These are phyloP conservation scores for Suhomyces atakaporum DNA, from an alignment of 1,139 yeast species.

Conservation along the genomic window DNA sequence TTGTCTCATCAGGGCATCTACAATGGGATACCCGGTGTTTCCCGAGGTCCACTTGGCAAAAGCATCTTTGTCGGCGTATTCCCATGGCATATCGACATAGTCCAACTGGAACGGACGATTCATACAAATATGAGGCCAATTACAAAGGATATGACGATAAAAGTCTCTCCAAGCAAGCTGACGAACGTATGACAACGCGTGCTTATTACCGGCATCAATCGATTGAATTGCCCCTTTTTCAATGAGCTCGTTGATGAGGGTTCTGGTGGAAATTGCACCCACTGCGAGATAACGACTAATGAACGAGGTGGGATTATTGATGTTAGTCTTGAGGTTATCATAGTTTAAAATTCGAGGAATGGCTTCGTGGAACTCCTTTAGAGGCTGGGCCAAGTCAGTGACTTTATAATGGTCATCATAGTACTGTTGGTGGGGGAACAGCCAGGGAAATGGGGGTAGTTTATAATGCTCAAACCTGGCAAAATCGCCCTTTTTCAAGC, in stretches of 20 bases:
- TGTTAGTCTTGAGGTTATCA: slow-evolving; percentile 18
- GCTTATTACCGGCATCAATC: slow-evolving; percentile 30
- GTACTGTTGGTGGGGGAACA: slow-evolving; percentile 12
- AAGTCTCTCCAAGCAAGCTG: slow-evolving; percentile 63
- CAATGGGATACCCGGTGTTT: slow-evolving; percentile 54
- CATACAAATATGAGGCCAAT: slow-evolving; percentile 56
- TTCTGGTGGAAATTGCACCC: slow-evolving; percentile 49
- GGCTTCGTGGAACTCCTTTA: slow-evolving; percentile 22
- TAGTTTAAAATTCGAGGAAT: slow-evolving; percentile 10
- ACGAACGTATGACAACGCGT: slow-evolving; percentile 32
- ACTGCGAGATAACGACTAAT: slow-evolving; percentile 48
- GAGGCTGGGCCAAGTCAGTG: slow-evolving; percentile 40
- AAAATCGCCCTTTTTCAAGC: slow-evolving; percentile 15
- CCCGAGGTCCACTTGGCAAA: slow-evolving; percentile 55
- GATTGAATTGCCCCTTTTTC: slow-evolving; percentile 8
- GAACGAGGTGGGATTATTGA: slow-evolving; percentile 9
- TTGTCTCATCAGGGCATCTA: slow-evolving; percentile 60
- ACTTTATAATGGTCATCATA: slow-evolving; percentile 31
- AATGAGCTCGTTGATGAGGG: slow-evolving; percentile 31
- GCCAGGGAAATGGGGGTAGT: slow-evolving; percentile 10
- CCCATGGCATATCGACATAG: slow-evolving; percentile 43
- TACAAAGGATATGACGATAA: slow-evolving; percentile 48
- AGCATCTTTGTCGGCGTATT: slow-evolving; percentile 32
- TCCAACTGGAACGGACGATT: slow-evolving; percentile 49
- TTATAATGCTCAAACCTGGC: slow-evolving; percentile 14